phyloP scores from a whole-genome alignment of 345 rosid genomes.

The Streptanthus diversifolius region DNA sequence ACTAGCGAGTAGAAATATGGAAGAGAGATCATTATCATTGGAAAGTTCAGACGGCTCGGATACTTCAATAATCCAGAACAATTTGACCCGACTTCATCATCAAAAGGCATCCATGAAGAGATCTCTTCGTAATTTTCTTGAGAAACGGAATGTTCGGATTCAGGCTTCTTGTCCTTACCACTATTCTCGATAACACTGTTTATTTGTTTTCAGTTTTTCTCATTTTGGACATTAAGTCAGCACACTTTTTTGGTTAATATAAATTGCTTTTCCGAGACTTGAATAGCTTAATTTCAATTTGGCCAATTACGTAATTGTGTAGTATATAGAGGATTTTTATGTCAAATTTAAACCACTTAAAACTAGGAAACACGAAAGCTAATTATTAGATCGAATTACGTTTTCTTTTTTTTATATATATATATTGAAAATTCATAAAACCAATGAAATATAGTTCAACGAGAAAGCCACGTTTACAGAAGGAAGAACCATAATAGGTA shows the following conservation, averaged over 20 bases:
- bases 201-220: neutral
- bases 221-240: neutral
- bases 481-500: neutral
- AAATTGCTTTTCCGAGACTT: neutral
- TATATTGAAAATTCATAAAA: neutral
- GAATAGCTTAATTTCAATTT: neutral
- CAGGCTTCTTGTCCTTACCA: slow-evolving; percentile 22
- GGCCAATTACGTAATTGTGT: neutral
- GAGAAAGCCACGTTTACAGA: neutral
- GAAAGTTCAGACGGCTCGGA: neutral
- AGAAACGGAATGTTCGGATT: slow-evolving; percentile 20
- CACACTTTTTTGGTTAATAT: neutral
- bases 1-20: slow-evolving; percentile 7
- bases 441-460: too few relatives aligned
- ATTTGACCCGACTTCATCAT: neutral
- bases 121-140: slow-evolving; percentile 27
- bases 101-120: slow-evolving; percentile 27
- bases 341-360: neutral
- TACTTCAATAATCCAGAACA: neutral
- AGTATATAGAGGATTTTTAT: neutral
- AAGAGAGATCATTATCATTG: neutral
- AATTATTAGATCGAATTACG: neutral
- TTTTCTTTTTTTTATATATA: neutral
- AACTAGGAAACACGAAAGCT: neutral
- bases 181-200: neutral